Base-by-base conservation (phyloP, 1,284 basidiomycete genomes). In the Bjerkandera adusta region DNA sequence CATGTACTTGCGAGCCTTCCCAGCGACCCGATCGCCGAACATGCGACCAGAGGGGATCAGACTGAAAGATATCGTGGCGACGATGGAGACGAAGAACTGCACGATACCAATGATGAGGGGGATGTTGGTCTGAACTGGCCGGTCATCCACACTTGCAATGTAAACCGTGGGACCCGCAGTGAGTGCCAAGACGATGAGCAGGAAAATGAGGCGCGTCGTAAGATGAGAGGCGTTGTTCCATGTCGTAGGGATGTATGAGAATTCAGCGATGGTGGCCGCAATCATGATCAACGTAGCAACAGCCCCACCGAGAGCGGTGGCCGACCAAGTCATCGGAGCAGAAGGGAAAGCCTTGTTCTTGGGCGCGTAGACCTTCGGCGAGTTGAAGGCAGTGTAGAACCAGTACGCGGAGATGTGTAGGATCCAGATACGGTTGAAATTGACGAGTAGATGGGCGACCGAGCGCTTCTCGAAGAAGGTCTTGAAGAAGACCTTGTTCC, bases 391-490 rank as follows among this genome's bases (percentile, higher is more conserved):
- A 11, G 94, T 97, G 71, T 90, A 97, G 71, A 90, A 97, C 81
- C 89, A 97, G 72, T 84, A 97, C 46, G 94, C 71, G 15, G 91
- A 80, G 50, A 97, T 75, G 64, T 97, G 95, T 46, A 94, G 73
- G 58, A 97, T 90, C 94, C 92, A 97, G 60, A 97, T 81, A 45
- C 95, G 91, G 68, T 97, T 97, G 72, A 97, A 97, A 72, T 97
- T 96, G 75, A 97, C 91, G 55, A 97, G 77, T 25, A 97, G 78
- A 69, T 97, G 94, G 21, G 87, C 81, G 50, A 79, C 79, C n/a
- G 94, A 95, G 29, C 94, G 89, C 65, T 93, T 94, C 71, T 97
- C 94, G 54, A 83, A 89, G 69, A 93, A 97, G 1, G 95, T 97
- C 75, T 97, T 97, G 83, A 96, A 96, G 70, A 97, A 97, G 36